Conservation (phyloP, 202 grass and related monocot species). For the Schoenoplectus tabernaemontani region DNA sequence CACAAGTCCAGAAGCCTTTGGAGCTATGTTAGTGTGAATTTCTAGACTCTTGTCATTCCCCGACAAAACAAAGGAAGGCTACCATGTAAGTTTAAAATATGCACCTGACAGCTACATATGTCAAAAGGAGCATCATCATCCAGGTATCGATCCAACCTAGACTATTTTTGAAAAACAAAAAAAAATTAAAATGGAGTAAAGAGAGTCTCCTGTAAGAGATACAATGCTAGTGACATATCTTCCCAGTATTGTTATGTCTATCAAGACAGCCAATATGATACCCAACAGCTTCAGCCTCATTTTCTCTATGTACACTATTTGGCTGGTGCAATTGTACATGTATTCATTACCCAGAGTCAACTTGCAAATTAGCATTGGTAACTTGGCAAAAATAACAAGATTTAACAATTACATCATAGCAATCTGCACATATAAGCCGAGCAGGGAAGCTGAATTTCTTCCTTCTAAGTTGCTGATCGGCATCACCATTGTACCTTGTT, state of each 20-base stretch:
- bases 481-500: constrained; percentile 85
- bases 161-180: constrained; percentile 29
- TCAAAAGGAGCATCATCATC: constrained; percentile 79
- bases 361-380: not conserved
- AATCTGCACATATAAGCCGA: constrained; percentile 93
- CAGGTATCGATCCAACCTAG: constrained; percentile 75
- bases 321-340: not conserved
- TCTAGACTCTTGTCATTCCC: too few relatives aligned
- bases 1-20: not conserved
- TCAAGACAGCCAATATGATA: not conserved
- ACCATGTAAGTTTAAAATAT: constrained; percentile 16
- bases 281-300: not conserved
- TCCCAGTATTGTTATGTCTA: not conserved
- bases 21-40: not conserved
- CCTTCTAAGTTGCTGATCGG: constrained; percentile 60
- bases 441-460: constrained; percentile 95
- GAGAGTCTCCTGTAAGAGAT: not conserved
- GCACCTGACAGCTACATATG: constrained; percentile 88
- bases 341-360: not conserved
- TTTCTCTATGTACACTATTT: not conserved
- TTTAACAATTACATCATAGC: constrained; percentile 60
- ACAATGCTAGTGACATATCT: not conserved
- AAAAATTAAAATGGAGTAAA: not conserved
- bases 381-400: not conserved
- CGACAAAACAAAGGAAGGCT: too few relatives aligned